Percentiles rank a stretch among this genome's conserved stretches.
Evolutionary conservation across 2,329 filamentous ascomycete genomes (phyloP).

Genomic region (Cordyceps tenuipes): DNA sequence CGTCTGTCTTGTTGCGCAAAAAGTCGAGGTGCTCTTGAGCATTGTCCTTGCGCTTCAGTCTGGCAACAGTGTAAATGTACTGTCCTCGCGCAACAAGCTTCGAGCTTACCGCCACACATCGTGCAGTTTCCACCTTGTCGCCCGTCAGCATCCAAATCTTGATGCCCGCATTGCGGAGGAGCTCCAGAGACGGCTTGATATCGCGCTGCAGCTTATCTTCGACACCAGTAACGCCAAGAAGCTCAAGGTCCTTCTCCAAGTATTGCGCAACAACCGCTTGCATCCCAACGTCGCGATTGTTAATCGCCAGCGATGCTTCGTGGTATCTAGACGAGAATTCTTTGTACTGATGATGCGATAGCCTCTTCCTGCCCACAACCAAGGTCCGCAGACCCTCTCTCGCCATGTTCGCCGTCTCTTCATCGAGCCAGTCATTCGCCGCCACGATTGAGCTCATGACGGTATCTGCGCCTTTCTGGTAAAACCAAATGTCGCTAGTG

Average conservation of each 20-base stretch:
- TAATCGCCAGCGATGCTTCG: slow-evolving; percentile 72
- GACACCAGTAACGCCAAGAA: slow-evolving; percentile 94
- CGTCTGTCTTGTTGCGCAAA: slow-evolving; percentile 76
- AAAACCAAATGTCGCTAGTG: slow-evolving; percentile 89
- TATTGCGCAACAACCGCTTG: slow-evolving; percentile 69
- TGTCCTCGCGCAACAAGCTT: slow-evolving; percentile 91
- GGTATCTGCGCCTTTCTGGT: slow-evolving; percentile 95
- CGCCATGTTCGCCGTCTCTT: slow-evolving; percentile 99
- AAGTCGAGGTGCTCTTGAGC: slow-evolving; percentile 86
- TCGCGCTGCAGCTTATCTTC: slow-evolving; percentile 95
- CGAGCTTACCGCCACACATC: slow-evolving; percentile 90
- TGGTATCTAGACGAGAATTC: slow-evolving; percentile 70
- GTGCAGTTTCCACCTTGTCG: slow-evolving; percentile 95
- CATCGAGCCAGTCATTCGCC: slow-evolving; percentile 96
- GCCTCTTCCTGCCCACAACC: slow-evolving; percentile 84
- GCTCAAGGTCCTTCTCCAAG: slow-evolving; percentile 80
- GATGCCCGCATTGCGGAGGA: slow-evolving; percentile 92
- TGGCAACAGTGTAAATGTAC: slow-evolving; percentile 88
- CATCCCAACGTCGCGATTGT: slow-evolving; percentile 74
- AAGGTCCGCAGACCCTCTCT: slow-evolving; percentile 89
- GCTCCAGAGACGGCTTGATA: slow-evolving; percentile 89
- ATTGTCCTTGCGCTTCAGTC: slow-evolving; percentile 72
- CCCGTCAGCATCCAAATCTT: slow-evolving; percentile 99
- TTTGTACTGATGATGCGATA: slow-evolving; percentile 70
- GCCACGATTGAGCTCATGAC: slow-evolving; percentile 96